A percentile compares a stretch with the other conserved stretches of the same genome.
Evolutionary conservation across 169 alveolate genomes (phyloP).

Genomic region (Plasmodium coatneyi): DNA sequence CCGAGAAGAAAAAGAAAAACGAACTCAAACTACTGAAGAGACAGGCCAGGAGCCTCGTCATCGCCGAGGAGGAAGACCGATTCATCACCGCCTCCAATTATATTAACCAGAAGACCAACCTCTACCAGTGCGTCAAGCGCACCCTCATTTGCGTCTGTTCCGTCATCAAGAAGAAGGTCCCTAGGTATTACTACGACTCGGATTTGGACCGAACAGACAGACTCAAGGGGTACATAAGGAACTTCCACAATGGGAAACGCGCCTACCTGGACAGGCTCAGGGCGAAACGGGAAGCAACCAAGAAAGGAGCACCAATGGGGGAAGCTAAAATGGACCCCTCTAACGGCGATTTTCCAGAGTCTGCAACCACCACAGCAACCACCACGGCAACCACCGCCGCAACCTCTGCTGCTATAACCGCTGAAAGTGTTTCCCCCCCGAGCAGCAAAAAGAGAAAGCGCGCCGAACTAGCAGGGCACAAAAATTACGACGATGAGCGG

Average conservation of each 20-base stretch:
- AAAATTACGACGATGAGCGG: neutral
- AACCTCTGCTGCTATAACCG: neutral
- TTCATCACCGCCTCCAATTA: conserved; percentile 55
- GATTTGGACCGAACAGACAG: conserved; percentile 15
- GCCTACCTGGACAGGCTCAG: conserved; percentile 2
- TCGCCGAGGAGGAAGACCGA: conserved; percentile 75
- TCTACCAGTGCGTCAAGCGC: conserved; percentile 16
- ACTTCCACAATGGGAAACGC: conserved; percentile 25
- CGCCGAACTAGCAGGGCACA: neutral
- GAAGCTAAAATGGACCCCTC: neutral
- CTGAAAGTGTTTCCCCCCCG: neutral
- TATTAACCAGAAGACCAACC: conserved; percentile 29
- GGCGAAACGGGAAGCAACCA: neutral
- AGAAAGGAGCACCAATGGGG: neutral
- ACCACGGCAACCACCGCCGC: neutral
- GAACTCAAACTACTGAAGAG: conserved; percentile 33
- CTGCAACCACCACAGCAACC: neutral
- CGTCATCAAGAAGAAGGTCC: conserved; percentile 22
- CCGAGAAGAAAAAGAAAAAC: conserved; percentile 41
- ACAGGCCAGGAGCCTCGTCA: conserved; percentile 56
- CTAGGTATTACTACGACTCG: conserved; percentile 32
- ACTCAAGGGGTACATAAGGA: neutral
- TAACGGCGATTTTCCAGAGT: neutral
- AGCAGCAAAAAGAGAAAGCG: neutral
- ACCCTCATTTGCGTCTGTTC: conserved; percentile 19